Evolutionary conservation across 1,284 basidiomycete genomes (phyloP).

Genomic region (Lignosus rhinocerotis): DNA sequence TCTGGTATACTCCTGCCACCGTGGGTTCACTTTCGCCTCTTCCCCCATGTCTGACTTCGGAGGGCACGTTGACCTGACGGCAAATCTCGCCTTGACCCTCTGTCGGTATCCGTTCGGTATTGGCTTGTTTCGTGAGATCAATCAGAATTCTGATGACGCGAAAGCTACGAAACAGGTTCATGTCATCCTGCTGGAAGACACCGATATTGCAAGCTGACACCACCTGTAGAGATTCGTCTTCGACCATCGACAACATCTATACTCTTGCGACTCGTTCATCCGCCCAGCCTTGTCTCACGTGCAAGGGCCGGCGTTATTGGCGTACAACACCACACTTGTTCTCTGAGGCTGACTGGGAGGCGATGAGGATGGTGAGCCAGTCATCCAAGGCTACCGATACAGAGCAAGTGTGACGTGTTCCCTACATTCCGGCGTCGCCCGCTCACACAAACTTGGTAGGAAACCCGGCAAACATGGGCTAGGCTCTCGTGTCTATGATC

Average conservation of each 20-base stretch:
- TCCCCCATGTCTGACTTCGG: constrained; percentile 19
- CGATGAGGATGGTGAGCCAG: constrained; percentile 40
- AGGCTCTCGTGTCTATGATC: constrained; percentile 51
- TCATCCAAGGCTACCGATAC: constrained; percentile 48
- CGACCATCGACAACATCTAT: constrained; percentile 38
- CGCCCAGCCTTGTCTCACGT: constrained; percentile 32
- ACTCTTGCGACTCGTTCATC: constrained; percentile 30
- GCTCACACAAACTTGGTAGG: constrained; percentile 28
- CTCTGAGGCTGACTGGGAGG: constrained; percentile 43
- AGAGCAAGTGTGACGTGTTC: constrained; percentile 37
- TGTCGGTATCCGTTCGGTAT: constrained; percentile 44
- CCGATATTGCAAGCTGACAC: not conserved
- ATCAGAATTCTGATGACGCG: constrained; percentile 54
- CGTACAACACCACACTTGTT: constrained; percentile 47
- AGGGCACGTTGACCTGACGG: constrained; percentile 21
- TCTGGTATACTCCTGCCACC: not conserved
- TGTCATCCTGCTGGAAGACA: not conserved
- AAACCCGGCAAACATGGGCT: constrained; percentile 57
- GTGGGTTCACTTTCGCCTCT: not conserved
- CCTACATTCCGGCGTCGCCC: not conserved
- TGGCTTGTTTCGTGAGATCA: constrained; percentile 44
- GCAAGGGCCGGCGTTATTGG: constrained; percentile 49
- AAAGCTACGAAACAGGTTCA: constrained; percentile 29
- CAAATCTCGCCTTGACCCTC: constrained; percentile 37
- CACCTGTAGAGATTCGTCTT: constrained; percentile 42